Evolutionary conservation across 495 filamentous ascomycete genomes (phyloP).

Genomic region (Neurospora sp.): DNA sequence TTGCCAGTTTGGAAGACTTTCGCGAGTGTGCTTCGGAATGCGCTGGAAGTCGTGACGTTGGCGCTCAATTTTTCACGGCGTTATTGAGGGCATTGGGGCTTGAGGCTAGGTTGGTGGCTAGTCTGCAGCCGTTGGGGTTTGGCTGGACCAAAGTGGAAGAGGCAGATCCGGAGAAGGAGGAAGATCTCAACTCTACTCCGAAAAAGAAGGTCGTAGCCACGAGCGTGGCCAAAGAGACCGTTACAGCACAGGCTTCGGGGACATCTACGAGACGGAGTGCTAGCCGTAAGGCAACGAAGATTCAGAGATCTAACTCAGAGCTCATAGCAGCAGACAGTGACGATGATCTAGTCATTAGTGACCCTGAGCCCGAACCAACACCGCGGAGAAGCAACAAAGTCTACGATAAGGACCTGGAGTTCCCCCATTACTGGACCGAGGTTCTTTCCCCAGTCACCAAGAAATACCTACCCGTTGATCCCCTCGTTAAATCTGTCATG

Average conservation of each 20-base stretch:
- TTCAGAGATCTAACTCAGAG: constrained; percentile 25
- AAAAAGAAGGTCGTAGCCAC: constrained; percentile 9
- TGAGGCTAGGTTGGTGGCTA: constrained; percentile 72
- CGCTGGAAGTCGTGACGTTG: constrained; percentile 77
- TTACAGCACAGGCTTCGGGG: constrained; percentile 10
- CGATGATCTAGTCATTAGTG: constrained; percentile 30
- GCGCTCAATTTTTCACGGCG: constrained; percentile 83
- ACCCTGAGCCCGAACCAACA: constrained; percentile 10
- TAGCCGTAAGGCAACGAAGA: constrained; percentile 33
- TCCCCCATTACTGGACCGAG: constrained; percentile 91
- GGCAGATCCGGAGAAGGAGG: constrained; percentile 35
- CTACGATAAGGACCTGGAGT: constrained; percentile 62
- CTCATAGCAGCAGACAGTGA: constrained; percentile 28
- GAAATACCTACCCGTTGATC: constrained; percentile 67
- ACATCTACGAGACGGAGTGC: constrained; percentile 25
- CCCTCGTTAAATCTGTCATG: constrained; percentile 57
- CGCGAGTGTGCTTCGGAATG: constrained; percentile 56
- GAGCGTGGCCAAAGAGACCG: constrained; percentile 3
- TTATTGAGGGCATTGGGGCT: constrained; percentile 74
- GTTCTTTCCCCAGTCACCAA: constrained; percentile 70
- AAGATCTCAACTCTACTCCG: constrained; percentile 6
- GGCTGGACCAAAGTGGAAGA: constrained; percentile 85
- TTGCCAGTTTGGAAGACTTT: constrained; percentile 55
- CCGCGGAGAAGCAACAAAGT: constrained; percentile 18
- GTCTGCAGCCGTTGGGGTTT: constrained; percentile 80